These are phyloP conservation scores for Rhizophora mangle DNA, from an alignment of 345 rosid genomes.

Conservation along the genomic window DNA sequence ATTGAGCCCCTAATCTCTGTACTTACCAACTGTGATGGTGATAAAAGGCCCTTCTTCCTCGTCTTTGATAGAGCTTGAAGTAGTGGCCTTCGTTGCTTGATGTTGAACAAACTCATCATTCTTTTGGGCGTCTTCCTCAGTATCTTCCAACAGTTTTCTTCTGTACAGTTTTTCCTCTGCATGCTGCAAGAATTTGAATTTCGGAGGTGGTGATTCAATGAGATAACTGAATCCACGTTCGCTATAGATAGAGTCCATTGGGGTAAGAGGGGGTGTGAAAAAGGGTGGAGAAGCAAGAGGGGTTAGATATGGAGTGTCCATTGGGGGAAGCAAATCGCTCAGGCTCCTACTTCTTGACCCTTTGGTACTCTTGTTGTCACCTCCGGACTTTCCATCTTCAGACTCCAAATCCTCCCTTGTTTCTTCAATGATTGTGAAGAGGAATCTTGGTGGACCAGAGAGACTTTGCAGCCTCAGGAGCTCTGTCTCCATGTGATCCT, in stretches of 20 bases:
- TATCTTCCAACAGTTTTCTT: conserved; percentile 41
- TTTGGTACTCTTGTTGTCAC: conserved; percentile 36
- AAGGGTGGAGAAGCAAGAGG: conserved; percentile 88
- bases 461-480: conserved; percentile 47
- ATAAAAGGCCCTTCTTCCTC: conserved; percentile 55
- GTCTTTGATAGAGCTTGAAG: conserved; percentile 31
- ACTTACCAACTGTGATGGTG: conserved; percentile 48
- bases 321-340: conserved; percentile 59
- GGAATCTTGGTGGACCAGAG: conserved; percentile 62
- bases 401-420: conserved; percentile 86
- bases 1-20: conserved; percentile 34
- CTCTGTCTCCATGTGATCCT: conserved; percentile 50
- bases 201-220: conserved; percentile 82
- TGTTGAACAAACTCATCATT: conserved; percentile 17
- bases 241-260: conserved; percentile 35
- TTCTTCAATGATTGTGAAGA: conserved; percentile 87
- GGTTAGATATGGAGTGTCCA: conserved; percentile 86
- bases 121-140: conserved; percentile 17
- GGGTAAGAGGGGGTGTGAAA: conserved; percentile 90
- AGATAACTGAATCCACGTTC: conserved; percentile 47
- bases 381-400: conserved; percentile 60
- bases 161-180: conserved; percentile 84
- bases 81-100: conserved; percentile 12
- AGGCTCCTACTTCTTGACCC: conserved; percentile 55
- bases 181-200: conserved; percentile 86